These are phyloP conservation scores for Datisca glomerata DNA, from an alignment of 306 rosid species.

Conservation along the genomic window DNA sequence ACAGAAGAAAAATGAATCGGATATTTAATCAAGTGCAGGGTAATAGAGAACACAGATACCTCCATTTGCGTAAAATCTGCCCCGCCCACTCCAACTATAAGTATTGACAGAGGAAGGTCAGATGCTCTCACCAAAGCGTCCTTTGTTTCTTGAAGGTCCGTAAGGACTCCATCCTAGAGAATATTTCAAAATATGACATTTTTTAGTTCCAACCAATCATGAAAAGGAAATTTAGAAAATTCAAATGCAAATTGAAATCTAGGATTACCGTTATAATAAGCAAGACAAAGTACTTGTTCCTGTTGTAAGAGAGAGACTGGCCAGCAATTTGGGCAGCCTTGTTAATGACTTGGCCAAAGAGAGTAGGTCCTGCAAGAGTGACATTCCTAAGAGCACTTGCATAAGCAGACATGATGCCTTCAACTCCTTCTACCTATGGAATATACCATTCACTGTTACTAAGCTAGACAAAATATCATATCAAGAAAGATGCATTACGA, in stretches of 20 bases:
- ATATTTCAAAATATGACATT: slow-evolving; percentile 1
- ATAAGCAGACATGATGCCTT: slow-evolving; percentile 80
- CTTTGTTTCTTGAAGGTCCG: slow-evolving; percentile 81
- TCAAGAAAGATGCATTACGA: too few species aligned
- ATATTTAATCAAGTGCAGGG: background rate
- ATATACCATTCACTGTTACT: too few species aligned
- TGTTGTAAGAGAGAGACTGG: slow-evolving; percentile 27
- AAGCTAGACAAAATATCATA: too few species aligned
- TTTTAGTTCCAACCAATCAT: background rate
- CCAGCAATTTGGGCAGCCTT: slow-evolving; percentile 61
- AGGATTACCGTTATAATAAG: slow-evolving; percentile 59
- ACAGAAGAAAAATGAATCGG: too few species aligned
- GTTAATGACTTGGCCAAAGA: slow-evolving; percentile 72
- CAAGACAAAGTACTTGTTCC: slow-evolving; percentile 48
- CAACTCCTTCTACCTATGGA: slow-evolving; percentile 75
- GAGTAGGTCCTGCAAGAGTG: slow-evolving; percentile 64
- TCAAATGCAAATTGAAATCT: background rate
- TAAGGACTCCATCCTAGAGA: slow-evolving; percentile 74
- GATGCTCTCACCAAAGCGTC: slow-evolving; percentile 72
- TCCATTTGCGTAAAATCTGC: slow-evolving; percentile 80
- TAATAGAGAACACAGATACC: slow-evolving; percentile 25
- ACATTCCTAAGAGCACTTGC: slow-evolving; percentile 39
- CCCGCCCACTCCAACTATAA: slow-evolving; percentile 75
- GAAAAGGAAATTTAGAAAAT: background rate
- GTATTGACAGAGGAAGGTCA: slow-evolving; percentile 77